Evolutionary conservation across 2,329 filamentous ascomycete species (phyloP).

Genomic region (Onygena corvina): DNA sequence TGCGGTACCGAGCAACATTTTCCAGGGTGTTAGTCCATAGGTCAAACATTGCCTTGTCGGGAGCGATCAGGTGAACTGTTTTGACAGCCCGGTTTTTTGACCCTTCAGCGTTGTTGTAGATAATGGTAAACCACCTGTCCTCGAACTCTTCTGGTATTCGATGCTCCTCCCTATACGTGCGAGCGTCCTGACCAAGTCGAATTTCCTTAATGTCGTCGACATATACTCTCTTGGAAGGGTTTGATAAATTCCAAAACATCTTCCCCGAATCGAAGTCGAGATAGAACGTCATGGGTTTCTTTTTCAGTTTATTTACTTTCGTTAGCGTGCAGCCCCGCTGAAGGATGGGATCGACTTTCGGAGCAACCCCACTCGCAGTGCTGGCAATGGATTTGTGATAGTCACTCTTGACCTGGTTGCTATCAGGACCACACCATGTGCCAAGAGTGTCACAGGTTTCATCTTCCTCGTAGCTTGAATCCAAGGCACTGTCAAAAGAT

Average conservation of each 20-base stretch:
- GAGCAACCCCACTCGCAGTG: constrained; percentile 37
- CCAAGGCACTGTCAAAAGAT: constrained; percentile 31
- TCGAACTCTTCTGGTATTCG: constrained; percentile 56
- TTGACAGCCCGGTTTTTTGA: constrained; percentile 60
- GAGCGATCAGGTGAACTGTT: constrained; percentile 75
- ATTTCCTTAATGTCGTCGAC: constrained; percentile 94
- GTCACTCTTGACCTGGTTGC: constrained; percentile 30
- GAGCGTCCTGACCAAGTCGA: constrained; percentile 66
- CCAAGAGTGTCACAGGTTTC: constrained; percentile 37
- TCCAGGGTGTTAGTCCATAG: constrained; percentile 79
- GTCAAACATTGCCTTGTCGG: constrained; percentile 56
- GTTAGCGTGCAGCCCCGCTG: constrained; percentile 65
- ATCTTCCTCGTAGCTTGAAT: constrained; percentile 34
- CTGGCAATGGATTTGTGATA: constrained; percentile 24
- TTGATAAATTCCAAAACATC: constrained; percentile 72
- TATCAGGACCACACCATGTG: constrained; percentile 32
- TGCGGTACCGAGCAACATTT: constrained; percentile 70
- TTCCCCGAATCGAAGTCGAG: constrained; percentile 75
- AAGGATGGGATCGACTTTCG: constrained; percentile 63
- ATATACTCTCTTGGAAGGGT: constrained; percentile 73
- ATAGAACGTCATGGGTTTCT: constrained; percentile 58
- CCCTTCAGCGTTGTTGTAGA: constrained; percentile 68
- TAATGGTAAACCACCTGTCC: constrained; percentile 73
- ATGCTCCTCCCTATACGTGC: constrained; percentile 80
- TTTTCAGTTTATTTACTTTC: constrained; percentile 77